phyloP scores from a whole-genome alignment of 345 rosid genomes.

The Salix koriyanagi region DNA sequence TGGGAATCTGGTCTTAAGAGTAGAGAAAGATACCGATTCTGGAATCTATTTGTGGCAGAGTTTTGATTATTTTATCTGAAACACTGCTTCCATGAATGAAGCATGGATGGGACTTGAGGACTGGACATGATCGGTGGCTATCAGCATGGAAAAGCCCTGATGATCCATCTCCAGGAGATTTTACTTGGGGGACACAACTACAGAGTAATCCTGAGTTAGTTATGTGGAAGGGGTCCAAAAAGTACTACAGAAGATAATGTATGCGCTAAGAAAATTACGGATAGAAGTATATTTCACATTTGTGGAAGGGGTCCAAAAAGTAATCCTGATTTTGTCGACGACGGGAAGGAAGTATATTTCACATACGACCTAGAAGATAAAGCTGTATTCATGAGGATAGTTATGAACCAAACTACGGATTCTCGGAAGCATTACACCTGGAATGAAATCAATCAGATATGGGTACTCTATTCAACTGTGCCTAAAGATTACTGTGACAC shows the following conservation, averaged over 20 bases:
- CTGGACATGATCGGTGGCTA: neutral
- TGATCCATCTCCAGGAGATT: slow-evolving; percentile 11
- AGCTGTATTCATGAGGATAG: neutral
- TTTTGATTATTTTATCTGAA: slow-evolving; percentile 13
- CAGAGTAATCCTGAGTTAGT: neutral
- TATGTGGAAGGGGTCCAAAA: neutral
- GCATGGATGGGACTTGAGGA: slow-evolving; percentile 5
- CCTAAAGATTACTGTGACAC: slow-evolving; percentile 10
- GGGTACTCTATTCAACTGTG: neutral
- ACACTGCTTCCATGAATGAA: slow-evolving; percentile 12
- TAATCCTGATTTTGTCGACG: neutral
- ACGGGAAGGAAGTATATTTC: neutral
- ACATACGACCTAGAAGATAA: neutral
- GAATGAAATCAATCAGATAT: neutral
- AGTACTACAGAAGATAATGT: neutral
- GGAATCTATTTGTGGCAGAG: slow-evolving; percentile 9
- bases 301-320: neutral
- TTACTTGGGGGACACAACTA: neutral
- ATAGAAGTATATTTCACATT: too few relatives aligned
- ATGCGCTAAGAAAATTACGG: too few relatives aligned
- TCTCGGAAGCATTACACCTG: neutral
- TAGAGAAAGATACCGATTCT: neutral
- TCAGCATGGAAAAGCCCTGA: slow-evolving; percentile 6
- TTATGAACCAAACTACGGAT: neutral
- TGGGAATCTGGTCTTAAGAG: slow-evolving; percentile 6